Percentiles rank a stretch among this genome's conserved stretches.
These are phyloP conservation scores for Paragyromitra xinjiangensis DNA, from an alignment of 495 filamentous ascomycete species.

Conservation along the genomic window DNA sequence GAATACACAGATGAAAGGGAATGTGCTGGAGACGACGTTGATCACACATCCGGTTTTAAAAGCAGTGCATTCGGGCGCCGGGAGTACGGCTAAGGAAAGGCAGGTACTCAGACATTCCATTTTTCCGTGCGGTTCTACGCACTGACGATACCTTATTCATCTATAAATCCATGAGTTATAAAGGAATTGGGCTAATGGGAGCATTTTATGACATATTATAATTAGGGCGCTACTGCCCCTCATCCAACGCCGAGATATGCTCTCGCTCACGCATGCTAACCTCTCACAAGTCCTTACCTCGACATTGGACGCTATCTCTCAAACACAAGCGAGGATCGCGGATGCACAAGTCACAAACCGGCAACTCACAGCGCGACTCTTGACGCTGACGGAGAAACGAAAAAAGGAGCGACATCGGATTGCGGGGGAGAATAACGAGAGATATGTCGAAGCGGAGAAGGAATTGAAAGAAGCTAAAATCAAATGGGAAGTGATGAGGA, in stretches of 20 bases:
- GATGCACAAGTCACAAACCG: slow-evolving; percentile 38
- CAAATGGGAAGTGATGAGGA: slow-evolving; percentile 56
- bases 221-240: slow-evolving; percentile 51
- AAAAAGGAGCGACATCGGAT: slow-evolving; percentile 34
- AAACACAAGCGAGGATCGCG: slow-evolving; percentile 30
- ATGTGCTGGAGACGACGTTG: slow-evolving; percentile 53
- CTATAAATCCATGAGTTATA: slow-evolving; percentile 12
- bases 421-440: slow-evolving; percentile 26
- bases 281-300: slow-evolving; percentile 49
- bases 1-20: slow-evolving; percentile 54
- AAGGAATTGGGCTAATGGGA: slow-evolving; percentile 13
- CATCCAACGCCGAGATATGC: slow-evolving; percentile 52
- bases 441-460: slow-evolving; percentile 38
- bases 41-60: slow-evolving; percentile 52
- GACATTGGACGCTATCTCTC: slow-evolving; percentile 41
- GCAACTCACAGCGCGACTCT: slow-evolving; percentile 32
- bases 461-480: slow-evolving; percentile 41
- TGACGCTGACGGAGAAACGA: slow-evolving; percentile 39
- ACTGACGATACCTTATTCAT: slow-evolving; percentile 5
- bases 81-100: slow-evolving; percentile 50
- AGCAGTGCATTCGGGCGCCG: slow-evolving; percentile 46
- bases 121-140: neutral
- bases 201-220: neutral
- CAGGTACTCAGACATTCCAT: slow-evolving; percentile 22
- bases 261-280: slow-evolving; percentile 55